Evolutionary conservation across 2,329 filamentous ascomycete genomes (phyloP), one percentile per base, ranked within the genome.

Genomic region (Pseudodiploospora longispora): DNA sequence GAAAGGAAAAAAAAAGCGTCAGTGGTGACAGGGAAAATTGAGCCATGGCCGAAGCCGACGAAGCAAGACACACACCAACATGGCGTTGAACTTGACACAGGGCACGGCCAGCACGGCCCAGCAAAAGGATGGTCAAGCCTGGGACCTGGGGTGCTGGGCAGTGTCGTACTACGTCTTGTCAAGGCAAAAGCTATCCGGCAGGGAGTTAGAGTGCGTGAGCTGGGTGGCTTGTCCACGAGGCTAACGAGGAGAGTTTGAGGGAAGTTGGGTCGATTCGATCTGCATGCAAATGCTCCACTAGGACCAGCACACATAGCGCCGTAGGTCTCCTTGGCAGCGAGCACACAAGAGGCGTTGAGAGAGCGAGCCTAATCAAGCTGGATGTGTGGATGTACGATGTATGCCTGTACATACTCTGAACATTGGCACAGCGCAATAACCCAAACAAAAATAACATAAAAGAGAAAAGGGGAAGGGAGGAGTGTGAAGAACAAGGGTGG

Each of bases 171-270:
- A 12, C 36, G 36, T 47, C 42, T 47, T 35, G 30, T 35, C 31
- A 8, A 19, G 30, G 12, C 12, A 32, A 28, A 27, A 31, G 30
- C 31, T 9, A 31, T 30, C 39, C 39, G 39, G 30, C 10, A 38
- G 34, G 33, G 12, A 40, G 38, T 32, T 44, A 33, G 41, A 38
- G 44, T 33, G 44, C 43, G 43, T 35, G 32, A 47, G 41, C 43
- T 50, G 51, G 44, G 47, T 56, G 42, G 38, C 42, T 47, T 55
- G 56, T 43, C 52, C 49, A 53, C 44, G 47, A 47, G 43, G 47
- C 44, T 46, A 44, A 34, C 41, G 41, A 43, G 28, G 41, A 50
- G 42, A 43, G 36, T 47, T 46, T 41, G 47, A 30, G 40, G 42
- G 35, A 38, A 43, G 36, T 42, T 41, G 36, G 40, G 48, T 53